Evolutionary conservation across 495 filamentous ascomycete species (phyloP).

Genomic region (Parathielavia hyrcaniae): DNA sequence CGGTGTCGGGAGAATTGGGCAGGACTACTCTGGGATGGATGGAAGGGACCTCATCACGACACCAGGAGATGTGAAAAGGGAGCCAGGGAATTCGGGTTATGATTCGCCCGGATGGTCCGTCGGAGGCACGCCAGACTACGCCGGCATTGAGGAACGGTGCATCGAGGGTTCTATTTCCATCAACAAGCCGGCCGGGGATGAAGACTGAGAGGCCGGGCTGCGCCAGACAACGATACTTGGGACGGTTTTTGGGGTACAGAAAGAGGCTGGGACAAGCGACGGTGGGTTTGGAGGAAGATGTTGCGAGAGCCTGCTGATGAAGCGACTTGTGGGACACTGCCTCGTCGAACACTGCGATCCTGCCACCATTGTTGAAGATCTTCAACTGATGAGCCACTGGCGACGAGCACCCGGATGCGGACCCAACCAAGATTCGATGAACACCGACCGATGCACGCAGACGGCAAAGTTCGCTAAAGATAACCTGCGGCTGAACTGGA

Average conservation of each 20-base stretch:
- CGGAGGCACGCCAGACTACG: neutral
- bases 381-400: conserved; percentile 2
- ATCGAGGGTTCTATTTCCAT: neutral
- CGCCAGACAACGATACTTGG: neutral
- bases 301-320: neutral
- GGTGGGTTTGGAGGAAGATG: neutral
- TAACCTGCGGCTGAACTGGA: conserved; percentile 23
- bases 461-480: conserved; percentile 20
- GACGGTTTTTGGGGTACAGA: neutral
- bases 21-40: neutral
- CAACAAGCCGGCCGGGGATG: neutral
- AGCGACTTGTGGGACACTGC: neutral
- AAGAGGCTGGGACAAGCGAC: too few species aligned
- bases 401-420: conserved; percentile 6
- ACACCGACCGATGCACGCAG: neutral
- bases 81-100: neutral
- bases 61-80: neutral
- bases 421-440: conserved; percentile 2
- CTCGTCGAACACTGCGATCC: neutral
- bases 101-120: neutral
- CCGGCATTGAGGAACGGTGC: neutral
- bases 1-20: neutral
- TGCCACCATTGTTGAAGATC: neutral
- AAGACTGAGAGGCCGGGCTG: neutral
- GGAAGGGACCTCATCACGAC: neutral